phyloP scores from a whole-genome alignment of 208 protist species.

The Crithidia acanthocephali region DNA sequence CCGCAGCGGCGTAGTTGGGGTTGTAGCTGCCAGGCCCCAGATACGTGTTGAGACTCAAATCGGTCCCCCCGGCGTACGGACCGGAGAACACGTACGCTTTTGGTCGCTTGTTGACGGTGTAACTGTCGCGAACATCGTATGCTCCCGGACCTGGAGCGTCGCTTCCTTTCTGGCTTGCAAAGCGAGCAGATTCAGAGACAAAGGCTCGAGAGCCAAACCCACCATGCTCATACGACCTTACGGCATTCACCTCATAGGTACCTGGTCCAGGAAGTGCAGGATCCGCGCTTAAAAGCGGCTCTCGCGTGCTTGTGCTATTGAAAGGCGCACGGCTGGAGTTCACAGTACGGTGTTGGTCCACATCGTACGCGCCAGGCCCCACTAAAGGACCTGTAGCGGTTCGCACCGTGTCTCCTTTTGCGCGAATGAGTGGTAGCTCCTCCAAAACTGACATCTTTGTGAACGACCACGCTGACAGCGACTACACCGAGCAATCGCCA shows the following conservation, averaged over 20 bases:
- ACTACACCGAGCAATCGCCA: too few relatives aligned
- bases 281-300: slow-evolving; percentile 34
- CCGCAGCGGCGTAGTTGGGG: slow-evolving; percentile 45
- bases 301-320: slow-evolving; percentile 62
- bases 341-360: slow-evolving; percentile 27
- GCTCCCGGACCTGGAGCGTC: slow-evolving; percentile 67
- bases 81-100: slow-evolving; percentile 37
- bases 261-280: slow-evolving; percentile 63
- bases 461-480: too few relatives aligned
- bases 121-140: slow-evolving; percentile 49
- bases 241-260: slow-evolving; percentile 43
- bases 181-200: slow-evolving; percentile 63
- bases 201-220: slow-evolving; percentile 66
- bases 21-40: slow-evolving; percentile 63
- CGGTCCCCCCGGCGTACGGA: slow-evolving; percentile 5
- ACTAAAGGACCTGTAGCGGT: slow-evolving; percentile 55
- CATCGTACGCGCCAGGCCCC: slow-evolving; percentile 80
- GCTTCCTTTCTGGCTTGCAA: slow-evolving; percentile 33
- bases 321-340: slow-evolving; percentile 74
- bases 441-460: slow-evolving; percentile 43
- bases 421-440: slow-evolving; percentile 76
- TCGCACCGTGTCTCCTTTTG: slow-evolving; percentile 53
- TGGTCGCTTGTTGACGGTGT: slow-evolving; percentile 37
- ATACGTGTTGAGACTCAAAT: neutral
- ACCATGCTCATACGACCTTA: neutral